Percentiles rank a stretch among this genome's conserved stretches.
These are phyloP conservation scores for Boletus mariae DNA, from an alignment of 1,284 basidiomycete species.

Conservation along the genomic window DNA sequence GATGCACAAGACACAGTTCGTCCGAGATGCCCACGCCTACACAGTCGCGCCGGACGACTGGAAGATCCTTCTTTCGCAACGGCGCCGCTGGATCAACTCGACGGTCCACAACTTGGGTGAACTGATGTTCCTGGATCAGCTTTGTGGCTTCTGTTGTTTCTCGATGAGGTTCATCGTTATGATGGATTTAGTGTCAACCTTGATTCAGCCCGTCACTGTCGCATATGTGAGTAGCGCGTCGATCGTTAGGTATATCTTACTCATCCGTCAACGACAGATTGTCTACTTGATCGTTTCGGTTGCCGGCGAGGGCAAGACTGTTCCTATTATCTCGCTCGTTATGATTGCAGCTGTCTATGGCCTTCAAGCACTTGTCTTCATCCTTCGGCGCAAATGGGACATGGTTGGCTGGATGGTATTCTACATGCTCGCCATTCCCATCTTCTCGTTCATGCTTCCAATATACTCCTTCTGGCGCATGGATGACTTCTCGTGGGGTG, in stretches of 20 bases:
- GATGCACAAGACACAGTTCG: slow-evolving; percentile 89
- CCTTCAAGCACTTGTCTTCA: slow-evolving; percentile 83
- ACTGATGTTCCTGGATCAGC: slow-evolving; percentile 86
- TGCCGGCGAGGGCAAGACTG: slow-evolving; percentile 55
- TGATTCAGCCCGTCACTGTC: slow-evolving; percentile 90
- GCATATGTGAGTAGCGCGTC: slow-evolving; percentile 70
- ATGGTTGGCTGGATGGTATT: slow-evolving; percentile 98
- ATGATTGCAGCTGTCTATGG: slow-evolving; percentile 95
- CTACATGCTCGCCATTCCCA: slow-evolving; percentile 90
- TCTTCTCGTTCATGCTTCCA: slow-evolving; percentile 90
- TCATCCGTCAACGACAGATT: slow-evolving; percentile 50
- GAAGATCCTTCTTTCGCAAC: slow-evolving; percentile 93
- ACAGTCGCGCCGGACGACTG: slow-evolving; percentile 92
- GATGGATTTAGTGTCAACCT: slow-evolving; percentile 86
- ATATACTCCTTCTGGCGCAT: slow-evolving; percentile 99
- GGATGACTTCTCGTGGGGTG: slow-evolving; percentile 99
- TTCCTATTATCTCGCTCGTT: slow-evolving; percentile 80
- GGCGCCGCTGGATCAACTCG: slow-evolving; percentile 99
- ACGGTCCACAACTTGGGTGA: slow-evolving; percentile 97
- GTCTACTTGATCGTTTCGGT: slow-evolving; percentile 83
- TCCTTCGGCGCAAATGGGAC: slow-evolving; percentile 88
- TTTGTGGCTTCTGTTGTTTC: slow-evolving; percentile 97
- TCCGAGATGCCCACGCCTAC: slow-evolving; percentile 88
- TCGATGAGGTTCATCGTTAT: slow-evolving; percentile 99
- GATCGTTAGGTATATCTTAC: not conserved